These are phyloP conservation scores for Aspergillus spinulosporus DNA, from an alignment of 2,329 filamentous ascomycete genomes.

Conservation along the genomic window DNA sequence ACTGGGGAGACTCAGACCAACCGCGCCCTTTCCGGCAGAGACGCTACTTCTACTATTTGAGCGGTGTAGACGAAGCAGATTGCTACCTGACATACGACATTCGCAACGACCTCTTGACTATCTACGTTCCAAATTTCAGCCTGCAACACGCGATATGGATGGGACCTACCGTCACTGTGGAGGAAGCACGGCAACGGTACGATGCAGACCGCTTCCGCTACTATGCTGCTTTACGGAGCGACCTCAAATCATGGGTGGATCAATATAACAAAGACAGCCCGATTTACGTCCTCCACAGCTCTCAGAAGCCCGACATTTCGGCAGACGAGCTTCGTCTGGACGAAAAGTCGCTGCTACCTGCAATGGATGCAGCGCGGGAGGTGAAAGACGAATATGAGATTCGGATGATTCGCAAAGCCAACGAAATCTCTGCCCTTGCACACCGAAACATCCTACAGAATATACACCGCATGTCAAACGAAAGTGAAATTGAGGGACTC, in stretches of 20 bases:
- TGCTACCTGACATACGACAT: slow-evolving; percentile 61
- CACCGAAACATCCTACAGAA: slow-evolving; percentile 63
- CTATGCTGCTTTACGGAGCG: slow-evolving; percentile 49
- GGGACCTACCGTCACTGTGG: slow-evolving; percentile 43
- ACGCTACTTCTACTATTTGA: slow-evolving; percentile 64
- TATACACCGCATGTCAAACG: slow-evolving; percentile 67
- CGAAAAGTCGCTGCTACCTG: slow-evolving; percentile 38
- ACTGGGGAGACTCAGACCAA: slow-evolving; percentile 62
- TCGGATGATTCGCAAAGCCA: slow-evolving; percentile 70
- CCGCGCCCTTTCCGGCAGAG: slow-evolving; percentile 57
- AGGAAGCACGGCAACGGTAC: slow-evolving; percentile 61
- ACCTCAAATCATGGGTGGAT: slow-evolving; percentile 48
- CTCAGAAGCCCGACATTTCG: slow-evolving; percentile 33
- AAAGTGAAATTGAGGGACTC: slow-evolving; percentile 77
- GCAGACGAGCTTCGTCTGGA: slow-evolving; percentile 29
- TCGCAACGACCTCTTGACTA: slow-evolving; percentile 60
- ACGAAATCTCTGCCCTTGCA: slow-evolving; percentile 66
- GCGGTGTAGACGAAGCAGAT: slow-evolving; percentile 55
- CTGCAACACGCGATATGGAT: slow-evolving; percentile 48
- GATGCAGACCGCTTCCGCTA: slow-evolving; percentile 73
- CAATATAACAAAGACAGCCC: slow-evolving; percentile 27
- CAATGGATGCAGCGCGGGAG: slow-evolving; percentile 68
- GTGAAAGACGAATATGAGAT: slow-evolving; percentile 76
- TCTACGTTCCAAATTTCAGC: slow-evolving; percentile 73
- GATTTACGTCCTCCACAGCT: slow-evolving; percentile 41